A percentile compares a stretch with the other conserved stretches of the same genome.
phyloP scores from a whole-genome alignment of 1,284 basidiomycete species.

The Tetrapyrgos nigripes region DNA sequence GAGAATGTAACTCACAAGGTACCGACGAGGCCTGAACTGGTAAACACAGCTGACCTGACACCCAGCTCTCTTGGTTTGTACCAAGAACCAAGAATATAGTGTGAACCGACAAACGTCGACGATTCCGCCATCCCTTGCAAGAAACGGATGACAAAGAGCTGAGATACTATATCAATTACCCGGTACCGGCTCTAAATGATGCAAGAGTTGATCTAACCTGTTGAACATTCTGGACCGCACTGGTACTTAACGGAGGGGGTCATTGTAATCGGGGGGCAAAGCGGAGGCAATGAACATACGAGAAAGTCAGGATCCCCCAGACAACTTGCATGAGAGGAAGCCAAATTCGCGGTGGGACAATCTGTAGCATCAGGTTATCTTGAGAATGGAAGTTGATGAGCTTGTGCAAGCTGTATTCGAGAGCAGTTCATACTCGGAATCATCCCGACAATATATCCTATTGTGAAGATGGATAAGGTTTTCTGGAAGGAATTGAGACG shows the following conservation, averaged over 20 bases:
- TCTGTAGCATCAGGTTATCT: constrained; percentile 72
- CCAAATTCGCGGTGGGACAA: constrained; percentile 69
- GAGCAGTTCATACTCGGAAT: constrained; percentile 73
- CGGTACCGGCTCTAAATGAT: constrained; percentile 7
- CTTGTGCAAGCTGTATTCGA: constrained; percentile 10
- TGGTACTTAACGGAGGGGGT: constrained; percentile 48
- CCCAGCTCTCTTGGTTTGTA: constrained; percentile 74
- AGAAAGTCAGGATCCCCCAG: constrained; percentile 71
- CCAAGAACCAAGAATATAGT: constrained; percentile 80
- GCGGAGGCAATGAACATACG: constrained; percentile 40
- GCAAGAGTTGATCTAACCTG: constrained; percentile 45
- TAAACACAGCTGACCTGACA: constrained; percentile 76
- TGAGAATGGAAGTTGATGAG: constrained; percentile 9
- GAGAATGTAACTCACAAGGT: constrained; percentile 52
- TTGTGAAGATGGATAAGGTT: constrained; percentile 77
- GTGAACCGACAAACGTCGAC: constrained; percentile 78
- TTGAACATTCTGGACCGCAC: constrained; percentile 57
- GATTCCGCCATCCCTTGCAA: constrained; percentile 78
- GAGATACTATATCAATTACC: constrained; percentile 10
- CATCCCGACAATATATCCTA: constrained; percentile 76
- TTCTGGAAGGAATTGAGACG: constrained; percentile 43
- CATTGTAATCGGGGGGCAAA: background rate
- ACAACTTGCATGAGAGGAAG: constrained; percentile 68
- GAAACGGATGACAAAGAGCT: constrained; percentile 78
- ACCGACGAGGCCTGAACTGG: constrained; percentile 68